phyloP scores from a whole-genome alignment of 169 alveolate species.

The Blepharisma undulans region DNA sequence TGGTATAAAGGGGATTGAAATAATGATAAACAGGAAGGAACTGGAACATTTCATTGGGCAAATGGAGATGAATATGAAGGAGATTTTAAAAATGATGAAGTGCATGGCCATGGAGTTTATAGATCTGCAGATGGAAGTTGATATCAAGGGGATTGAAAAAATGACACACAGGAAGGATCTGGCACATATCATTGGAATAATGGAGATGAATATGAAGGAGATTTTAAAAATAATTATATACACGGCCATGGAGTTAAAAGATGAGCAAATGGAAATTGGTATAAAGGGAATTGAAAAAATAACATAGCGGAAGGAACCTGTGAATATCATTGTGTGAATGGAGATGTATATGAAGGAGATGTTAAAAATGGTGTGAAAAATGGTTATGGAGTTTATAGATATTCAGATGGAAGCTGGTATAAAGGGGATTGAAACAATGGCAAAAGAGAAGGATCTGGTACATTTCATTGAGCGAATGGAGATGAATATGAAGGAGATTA shows the following conservation, averaged over 20 bases:
- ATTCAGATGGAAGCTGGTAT: too few relatives aligned
- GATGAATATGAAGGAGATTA: constrained; percentile 23
- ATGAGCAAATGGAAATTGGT: constrained; percentile 45
- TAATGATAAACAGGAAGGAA: constrained; percentile 34
- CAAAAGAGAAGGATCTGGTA: too few relatives aligned
- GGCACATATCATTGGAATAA: constrained; percentile 35
- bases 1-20: constrained; percentile 22
- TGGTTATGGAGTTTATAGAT: too few relatives aligned
- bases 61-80: constrained; percentile 59
- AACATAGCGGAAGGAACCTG: too few relatives aligned
- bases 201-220: constrained; percentile 32
- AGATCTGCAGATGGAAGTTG: constrained; percentile 43
- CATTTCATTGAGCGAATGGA: too few relatives aligned
- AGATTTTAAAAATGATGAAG: constrained; percentile 16
- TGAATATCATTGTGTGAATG: too few relatives aligned
- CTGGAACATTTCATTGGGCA: constrained; percentile 37
- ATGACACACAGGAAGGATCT: constrained; percentile 22
- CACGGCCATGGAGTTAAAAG: constrained; percentile 38
- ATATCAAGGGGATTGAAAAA: constrained; percentile 14
- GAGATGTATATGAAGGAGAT: too few relatives aligned
- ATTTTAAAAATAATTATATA: constrained; percentile 19
- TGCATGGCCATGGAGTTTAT: constrained; percentile 35
- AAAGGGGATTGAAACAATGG: too few relatives aligned
- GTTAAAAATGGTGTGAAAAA: too few relatives aligned
- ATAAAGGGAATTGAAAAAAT: constrained; percentile 51